A percentile compares a stretch with the other conserved stretches of the same genome.
Evolutionary conservation across 106 monocot species (phyloP).

Genomic region (Dioscorea dumetorum): DNA sequence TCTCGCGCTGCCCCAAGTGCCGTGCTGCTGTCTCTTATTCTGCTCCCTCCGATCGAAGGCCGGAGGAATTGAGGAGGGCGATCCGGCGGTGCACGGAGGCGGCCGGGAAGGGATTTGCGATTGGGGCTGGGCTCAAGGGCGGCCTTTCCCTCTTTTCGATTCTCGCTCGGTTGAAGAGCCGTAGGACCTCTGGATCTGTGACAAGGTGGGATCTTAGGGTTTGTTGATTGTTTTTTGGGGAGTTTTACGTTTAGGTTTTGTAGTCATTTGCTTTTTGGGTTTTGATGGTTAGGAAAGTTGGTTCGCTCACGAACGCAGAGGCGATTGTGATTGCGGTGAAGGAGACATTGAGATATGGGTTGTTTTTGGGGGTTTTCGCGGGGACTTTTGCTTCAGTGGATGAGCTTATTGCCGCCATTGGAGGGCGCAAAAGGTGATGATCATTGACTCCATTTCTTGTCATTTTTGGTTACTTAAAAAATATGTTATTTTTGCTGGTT

Average conservation of each 20-base stretch:
- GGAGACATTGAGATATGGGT: slow-evolving; percentile 84
- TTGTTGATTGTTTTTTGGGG: background rate
- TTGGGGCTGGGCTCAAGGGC: slow-evolving; percentile 90
- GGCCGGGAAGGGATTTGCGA: slow-evolving; percentile 80
- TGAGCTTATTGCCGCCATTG: slow-evolving; percentile 64
- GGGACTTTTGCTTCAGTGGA: slow-evolving; percentile 91
- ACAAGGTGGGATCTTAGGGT: slow-evolving; percentile 4
- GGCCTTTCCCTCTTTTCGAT: slow-evolving; percentile 89
- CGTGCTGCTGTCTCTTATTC: no score
- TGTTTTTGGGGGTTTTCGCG: slow-evolving; percentile 86
- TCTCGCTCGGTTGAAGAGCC: slow-evolving; percentile 61
- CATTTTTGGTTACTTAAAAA: background rate
- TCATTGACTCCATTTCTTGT: no score
- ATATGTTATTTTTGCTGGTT: background rate
- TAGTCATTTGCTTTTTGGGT: background rate
- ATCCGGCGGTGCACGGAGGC: slow-evolving; percentile 67
- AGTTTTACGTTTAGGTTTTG: background rate
- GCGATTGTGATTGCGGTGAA: slow-evolving; percentile 54
- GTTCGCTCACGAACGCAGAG: slow-evolving; percentile 65
- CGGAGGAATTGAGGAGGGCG: slow-evolving; percentile 35
- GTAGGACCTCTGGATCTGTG: slow-evolving; percentile 32
- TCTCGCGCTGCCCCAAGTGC: no score
- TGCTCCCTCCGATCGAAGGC: background rate
- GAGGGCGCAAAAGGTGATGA: slow-evolving; percentile 58
- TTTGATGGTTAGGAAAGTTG: slow-evolving; percentile 40